Evolutionary conservation across 768 basidiomycete species (phyloP).

Genomic region (Boletus patriciae): DNA sequence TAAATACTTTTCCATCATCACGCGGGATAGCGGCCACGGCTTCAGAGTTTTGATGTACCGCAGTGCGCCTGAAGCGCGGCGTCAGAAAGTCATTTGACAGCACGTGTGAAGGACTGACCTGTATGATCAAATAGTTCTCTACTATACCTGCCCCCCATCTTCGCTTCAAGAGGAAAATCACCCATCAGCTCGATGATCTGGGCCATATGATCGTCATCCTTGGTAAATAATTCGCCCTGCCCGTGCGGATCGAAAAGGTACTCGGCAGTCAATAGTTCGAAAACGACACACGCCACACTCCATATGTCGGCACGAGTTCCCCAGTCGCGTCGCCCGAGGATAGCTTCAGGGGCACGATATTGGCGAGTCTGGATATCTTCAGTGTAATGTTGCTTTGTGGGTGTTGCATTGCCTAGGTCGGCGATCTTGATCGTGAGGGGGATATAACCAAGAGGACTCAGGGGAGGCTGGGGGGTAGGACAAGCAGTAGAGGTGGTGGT

Average conservation of each 20-base stretch:
- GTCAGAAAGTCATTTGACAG: slow-evolving; percentile 4
- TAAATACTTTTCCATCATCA: slow-evolving; percentile 89
- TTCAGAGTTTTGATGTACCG: slow-evolving; percentile 75
- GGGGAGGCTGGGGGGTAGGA: slow-evolving; percentile 26
- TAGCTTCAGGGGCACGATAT: slow-evolving; percentile 93
- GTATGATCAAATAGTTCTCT: slow-evolving; percentile 79
- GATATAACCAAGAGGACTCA: slow-evolving; percentile 22
- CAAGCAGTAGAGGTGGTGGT: slow-evolving; percentile 22
- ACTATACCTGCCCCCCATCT: slow-evolving; percentile 83
- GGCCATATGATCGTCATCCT: slow-evolving; percentile 95
- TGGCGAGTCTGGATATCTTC: slow-evolving; percentile 97
- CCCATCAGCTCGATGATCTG: slow-evolving; percentile 92
- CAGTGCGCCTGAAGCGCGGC: slow-evolving; percentile 48
- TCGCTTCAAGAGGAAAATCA: slow-evolving; percentile 68
- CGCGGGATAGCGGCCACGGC: slow-evolving; percentile 77
- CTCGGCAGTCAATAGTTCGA: slow-evolving; percentile 89
- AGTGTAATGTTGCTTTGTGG: slow-evolving; percentile 85
- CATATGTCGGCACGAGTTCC: slow-evolving; percentile 84
- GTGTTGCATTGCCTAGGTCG: slow-evolving; percentile 92
- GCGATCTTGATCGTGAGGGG: slow-evolving; percentile 89
- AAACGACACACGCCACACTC: slow-evolving; percentile 89
- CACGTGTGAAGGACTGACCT: slow-evolving; percentile 42
- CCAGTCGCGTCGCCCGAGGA: slow-evolving; percentile 86
- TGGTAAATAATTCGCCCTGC: slow-evolving; percentile 77
- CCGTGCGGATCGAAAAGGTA: slow-evolving; percentile 90